Percentiles rank a stretch among this genome's conserved stretches.
Evolutionary conservation across 441 rosid genomes (phyloP).

Genomic region (Populus hybrid): DNA sequence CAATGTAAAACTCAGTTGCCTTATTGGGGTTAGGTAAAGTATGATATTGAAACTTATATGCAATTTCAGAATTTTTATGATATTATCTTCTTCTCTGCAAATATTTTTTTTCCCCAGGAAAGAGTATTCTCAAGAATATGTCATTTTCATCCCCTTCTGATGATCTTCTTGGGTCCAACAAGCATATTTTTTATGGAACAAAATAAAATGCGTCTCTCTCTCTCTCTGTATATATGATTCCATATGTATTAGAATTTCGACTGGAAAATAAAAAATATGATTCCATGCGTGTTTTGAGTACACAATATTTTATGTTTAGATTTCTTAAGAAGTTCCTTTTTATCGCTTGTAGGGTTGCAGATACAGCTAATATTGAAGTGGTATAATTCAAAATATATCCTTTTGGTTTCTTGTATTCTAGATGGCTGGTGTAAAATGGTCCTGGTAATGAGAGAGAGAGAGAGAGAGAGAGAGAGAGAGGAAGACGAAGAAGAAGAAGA

Average conservation of each 20-base stretch:
- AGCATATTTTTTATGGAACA: background rate
- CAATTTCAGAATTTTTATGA: background rate
- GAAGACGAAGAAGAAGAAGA: too few relatives aligned
- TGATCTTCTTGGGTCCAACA: background rate
- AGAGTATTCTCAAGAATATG: background rate
- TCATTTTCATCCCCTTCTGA: background rate
- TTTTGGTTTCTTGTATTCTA: conserved; percentile 25
- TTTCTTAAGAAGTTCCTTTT: background rate
- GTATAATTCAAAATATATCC: conserved; percentile 12
- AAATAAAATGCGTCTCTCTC: too few relatives aligned
- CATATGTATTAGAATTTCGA: too few relatives aligned
- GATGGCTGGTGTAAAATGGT: background rate
- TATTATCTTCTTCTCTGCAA: background rate
- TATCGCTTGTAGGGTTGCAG: background rate
- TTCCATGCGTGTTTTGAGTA: too few relatives aligned
- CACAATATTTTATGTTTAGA: too few relatives aligned
- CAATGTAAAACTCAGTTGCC: background rate
- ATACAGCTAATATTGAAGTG: conserved; percentile 14
- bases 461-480: too few relatives aligned
- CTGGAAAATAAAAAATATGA: too few relatives aligned
- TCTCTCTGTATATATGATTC: too few relatives aligned
- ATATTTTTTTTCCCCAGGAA: background rate
- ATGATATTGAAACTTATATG: background rate
- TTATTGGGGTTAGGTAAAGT: background rate
- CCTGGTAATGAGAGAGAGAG: too few relatives aligned